phyloP scores from a whole-genome alignment of 2,329 filamentous ascomycete genomes.

The Albophoma yamanashiensis region DNA sequence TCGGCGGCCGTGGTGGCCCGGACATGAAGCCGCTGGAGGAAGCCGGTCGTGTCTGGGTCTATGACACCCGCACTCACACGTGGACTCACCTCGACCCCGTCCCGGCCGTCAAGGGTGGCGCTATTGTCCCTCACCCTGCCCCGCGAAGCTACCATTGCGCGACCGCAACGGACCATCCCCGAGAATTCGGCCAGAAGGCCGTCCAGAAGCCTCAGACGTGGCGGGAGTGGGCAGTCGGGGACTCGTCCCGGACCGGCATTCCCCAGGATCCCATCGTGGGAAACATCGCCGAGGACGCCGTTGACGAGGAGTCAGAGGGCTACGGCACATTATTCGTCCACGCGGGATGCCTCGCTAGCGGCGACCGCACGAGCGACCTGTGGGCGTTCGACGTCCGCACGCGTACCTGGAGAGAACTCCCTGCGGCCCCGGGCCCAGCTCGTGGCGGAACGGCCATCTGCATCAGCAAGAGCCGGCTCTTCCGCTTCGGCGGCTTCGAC shows the following conservation, averaged over 20 bases:
- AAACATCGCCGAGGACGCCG: slow-evolving; percentile 43
- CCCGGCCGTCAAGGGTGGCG: slow-evolving; percentile 29
- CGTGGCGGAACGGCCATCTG: slow-evolving; percentile 60
- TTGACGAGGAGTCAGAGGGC: slow-evolving; percentile 50
- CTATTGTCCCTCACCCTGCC: slow-evolving; percentile 37
- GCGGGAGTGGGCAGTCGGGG: slow-evolving; percentile 45
- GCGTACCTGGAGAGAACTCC: slow-evolving; percentile 56
- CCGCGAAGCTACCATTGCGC: slow-evolving; percentile 63
- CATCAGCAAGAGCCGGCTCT: slow-evolving; percentile 53
- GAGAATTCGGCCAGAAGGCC: slow-evolving; percentile 30
- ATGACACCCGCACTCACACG: slow-evolving; percentile 49
- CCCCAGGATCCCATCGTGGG: slow-evolving; percentile 51
- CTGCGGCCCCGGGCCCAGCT: slow-evolving; percentile 54
- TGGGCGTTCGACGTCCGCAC: slow-evolving; percentile 66
- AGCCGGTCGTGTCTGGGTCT: slow-evolving; percentile 64
- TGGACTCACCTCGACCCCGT: slow-evolving; percentile 58
- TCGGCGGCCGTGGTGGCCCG: slow-evolving; percentile 64
- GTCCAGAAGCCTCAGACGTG: slow-evolving; percentile 32
- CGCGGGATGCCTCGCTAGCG: slow-evolving; percentile 58
- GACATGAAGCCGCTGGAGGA: slow-evolving; percentile 66
- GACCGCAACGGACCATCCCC: slow-evolving; percentile 45
- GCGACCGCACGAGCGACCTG: slow-evolving; percentile 53
- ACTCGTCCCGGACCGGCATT: slow-evolving; percentile 41
- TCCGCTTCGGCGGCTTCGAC: slow-evolving; percentile 73
- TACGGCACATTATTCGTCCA: slow-evolving; percentile 65